Conservation (phyloP, 768 basidiomycete genomes). For the Rhodotorula babjevae region DNA sequence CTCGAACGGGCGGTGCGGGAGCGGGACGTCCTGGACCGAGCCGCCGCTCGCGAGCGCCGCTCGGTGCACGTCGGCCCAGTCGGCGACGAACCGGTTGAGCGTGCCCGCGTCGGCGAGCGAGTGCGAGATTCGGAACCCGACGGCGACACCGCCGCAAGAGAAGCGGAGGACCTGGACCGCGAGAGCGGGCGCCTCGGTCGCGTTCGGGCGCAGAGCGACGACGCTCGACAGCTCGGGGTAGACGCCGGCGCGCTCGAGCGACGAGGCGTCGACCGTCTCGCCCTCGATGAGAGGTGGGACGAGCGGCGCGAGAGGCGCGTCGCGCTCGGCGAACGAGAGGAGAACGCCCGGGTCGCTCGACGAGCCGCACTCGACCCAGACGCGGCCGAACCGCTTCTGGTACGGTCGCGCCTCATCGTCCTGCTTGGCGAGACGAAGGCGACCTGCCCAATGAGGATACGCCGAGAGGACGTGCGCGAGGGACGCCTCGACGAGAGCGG, state of each 20-base stretch:
- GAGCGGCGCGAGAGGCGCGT: not conserved
- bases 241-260: not conserved
- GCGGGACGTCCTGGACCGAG: not conserved
- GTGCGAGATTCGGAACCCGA: not conserved
- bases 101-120: not conserved
- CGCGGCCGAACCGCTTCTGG: not conserved
- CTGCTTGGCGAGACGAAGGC: not conserved
- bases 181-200: not conserved
- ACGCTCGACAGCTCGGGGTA: not conserved
- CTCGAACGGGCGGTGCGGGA: not conserved
- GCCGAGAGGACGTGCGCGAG: not conserved
- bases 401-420: not conserved
- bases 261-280: not conserved
- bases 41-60: not conserved
- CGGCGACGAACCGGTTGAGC: not conserved
- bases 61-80: not conserved
- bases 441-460: not conserved
- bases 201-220: not conserved
- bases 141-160: not conserved
- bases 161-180: not conserved
- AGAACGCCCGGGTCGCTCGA: not conserved
- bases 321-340: not conserved
- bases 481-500: not conserved
- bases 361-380: not conserved
- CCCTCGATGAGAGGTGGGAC: not conserved